Evolutionary conservation across 1,284 basidiomycete genomes (phyloP), one percentile per base, ranked within the genome.

Genomic region (Rhodotorula sp.): DNA sequence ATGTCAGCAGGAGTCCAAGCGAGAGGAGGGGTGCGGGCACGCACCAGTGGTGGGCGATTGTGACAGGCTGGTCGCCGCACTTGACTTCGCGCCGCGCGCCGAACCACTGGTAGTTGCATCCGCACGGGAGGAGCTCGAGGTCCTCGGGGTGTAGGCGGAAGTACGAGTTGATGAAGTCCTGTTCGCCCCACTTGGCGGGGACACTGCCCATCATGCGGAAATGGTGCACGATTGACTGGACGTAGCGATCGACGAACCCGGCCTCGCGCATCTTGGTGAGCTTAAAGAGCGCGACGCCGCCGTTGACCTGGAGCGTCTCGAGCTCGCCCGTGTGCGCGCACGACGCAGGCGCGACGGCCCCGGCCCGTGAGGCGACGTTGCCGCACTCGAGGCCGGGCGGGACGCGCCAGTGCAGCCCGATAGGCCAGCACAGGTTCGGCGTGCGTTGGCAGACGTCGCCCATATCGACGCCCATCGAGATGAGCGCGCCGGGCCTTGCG

Each of bases 101-200:
- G 41, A 70, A 68, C 69, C 69, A 75, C 55, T 77, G 76, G 53
- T 75, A 77, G 66, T 77, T 77, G 67, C 76, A 77, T 2, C 76
- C 76, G 57, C 76, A 77, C 21, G 76, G 73, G 2, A 77, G 61
- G 44, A 75, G 54, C 46, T 71, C 71, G 54, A 77, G 61, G 37
- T 75, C 76, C 12, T 64, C 44, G 7, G 73, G 73, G 61, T 58
- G 71, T 5, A 77, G 66, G 41, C 76, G 76, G 63, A 73, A 67
- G 74, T 67, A 75, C 32, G 71, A 70, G 58, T 77, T 77, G 71
- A 77, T 69, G 54, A 75, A 77, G 64, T 77, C 76, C 48, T 77
- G 76, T 62, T 77, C 76, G 44, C 76, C 76, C 71, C 70, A 77
- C 1, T 32, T 34, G n/a, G 76, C 73, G 7, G 44, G 59, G 34